Evolutionary conservation across 169 alveolate species (phyloP), one percentile per base, ranked within the genome.

Genomic region (Eimeria acervulina): DNA sequence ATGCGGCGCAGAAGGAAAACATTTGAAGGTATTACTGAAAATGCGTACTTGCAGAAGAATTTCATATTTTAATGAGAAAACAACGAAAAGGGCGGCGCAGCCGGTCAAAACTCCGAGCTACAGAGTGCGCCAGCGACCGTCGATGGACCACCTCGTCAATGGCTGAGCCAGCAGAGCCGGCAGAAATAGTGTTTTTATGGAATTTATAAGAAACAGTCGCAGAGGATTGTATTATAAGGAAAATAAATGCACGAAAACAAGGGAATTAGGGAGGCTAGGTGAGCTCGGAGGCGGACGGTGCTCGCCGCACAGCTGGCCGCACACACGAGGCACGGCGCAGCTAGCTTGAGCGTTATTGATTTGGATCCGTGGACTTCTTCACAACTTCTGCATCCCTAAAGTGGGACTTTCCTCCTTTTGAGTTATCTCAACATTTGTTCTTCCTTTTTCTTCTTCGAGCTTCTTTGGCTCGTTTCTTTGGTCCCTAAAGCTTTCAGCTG

Each of bases 271-370:
- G 4, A 47, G 5, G 59, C 31, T 21, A 76, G 59, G 28, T 33
- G 21, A 26, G 52, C 87, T 13, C 33, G 59, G 87, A 76, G 63
- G 78, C 87, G 1, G 87, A 51, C 90, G 90, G 68, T 81, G 93
- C 63, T 85, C 93, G 44, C 36, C 78, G 55, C 52, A 28, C 93
- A 36, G 93, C 93, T 85, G 76, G 93, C 66, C 93, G 93, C 93
- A 85, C 93, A 85, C 93, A 52, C 80, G 90, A 81, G 72, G 47
- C 13, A 51, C 47, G 90, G 72, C 70, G 63, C 31, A 85, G 93
- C 93, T 85, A 85, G 93, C 93, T 85, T 38, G 78, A 80, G 38
- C 93, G 80, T 33, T 85, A 31, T 59, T 80, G 40, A 33, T 28
- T 33, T 42, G 70, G 26, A 44, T 47, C 68, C 10, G 13, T 59